Conservation (phyloP, 116 monocot species). For the Dioscorea cayenensis region DNA sequence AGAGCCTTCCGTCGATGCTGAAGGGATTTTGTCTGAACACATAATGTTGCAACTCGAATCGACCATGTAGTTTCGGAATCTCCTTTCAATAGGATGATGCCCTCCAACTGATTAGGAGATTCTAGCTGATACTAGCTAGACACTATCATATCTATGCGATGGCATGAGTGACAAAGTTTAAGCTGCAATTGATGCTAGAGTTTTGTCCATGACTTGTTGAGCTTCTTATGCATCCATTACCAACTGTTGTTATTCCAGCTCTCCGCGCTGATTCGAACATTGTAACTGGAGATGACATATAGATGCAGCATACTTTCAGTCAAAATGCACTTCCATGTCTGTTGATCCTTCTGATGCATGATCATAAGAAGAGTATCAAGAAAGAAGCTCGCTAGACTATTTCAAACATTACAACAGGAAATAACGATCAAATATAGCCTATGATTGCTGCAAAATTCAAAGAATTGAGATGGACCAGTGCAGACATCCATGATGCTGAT, state of each 20-base stretch:
- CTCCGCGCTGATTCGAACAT: conserved; percentile 88
- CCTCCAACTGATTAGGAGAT: conserved; percentile 75
- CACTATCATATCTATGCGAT: conserved; percentile 66
- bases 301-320: conserved; percentile 54
- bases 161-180: conserved; percentile 72
- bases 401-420: conserved; percentile 40
- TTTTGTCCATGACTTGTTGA: conserved; percentile 29
- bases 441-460: too few species aligned
- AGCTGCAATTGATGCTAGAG: conserved; percentile 76
- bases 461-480: too few species aligned
- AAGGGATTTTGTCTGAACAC: conserved; percentile 34
- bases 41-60: too few species aligned
- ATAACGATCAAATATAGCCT: conserved; percentile 43
- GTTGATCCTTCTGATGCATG: conserved; percentile 23
- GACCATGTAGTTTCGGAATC: too few species aligned
- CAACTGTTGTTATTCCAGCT: conserved; percentile 72
- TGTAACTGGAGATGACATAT: conserved; percentile 88
- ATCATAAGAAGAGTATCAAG: conserved; percentile 39
- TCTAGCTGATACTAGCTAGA: conserved; percentile 82
- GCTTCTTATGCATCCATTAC: conserved; percentile 35
- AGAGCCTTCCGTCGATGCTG: conserved; percentile 45
- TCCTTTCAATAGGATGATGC: too few species aligned
- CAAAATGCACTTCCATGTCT: conserved; percentile 25
- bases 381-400: conserved; percentile 50
- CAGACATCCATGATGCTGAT: too few species aligned